Percentiles rank a stretch among this genome's conserved stretches.
Conservation (phyloP, 2,329 filamentous ascomycete genomes). For the Calonectria pteridis region DNA sequence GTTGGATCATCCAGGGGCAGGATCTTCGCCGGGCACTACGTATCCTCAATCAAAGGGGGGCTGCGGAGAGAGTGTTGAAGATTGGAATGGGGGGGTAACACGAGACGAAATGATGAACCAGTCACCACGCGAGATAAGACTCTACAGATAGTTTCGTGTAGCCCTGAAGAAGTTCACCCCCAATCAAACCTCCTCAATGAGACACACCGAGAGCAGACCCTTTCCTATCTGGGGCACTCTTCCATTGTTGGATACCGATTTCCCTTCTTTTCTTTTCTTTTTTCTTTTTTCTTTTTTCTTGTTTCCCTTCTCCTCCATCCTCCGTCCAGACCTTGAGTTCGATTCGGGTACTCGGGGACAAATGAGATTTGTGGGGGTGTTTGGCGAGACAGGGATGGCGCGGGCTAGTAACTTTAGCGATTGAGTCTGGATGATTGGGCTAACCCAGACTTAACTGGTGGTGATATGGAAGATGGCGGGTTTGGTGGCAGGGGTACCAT, state of each 20-base stretch:
- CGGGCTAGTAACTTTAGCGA: not conserved
- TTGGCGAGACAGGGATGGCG: slow-evolving; percentile 1
- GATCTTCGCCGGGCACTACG: not conserved
- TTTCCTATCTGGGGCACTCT: not conserved
- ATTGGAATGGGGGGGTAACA: not conserved
- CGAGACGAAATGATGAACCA: not conserved
- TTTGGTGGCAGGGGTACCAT: not conserved
- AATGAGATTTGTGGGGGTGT: slow-evolving; percentile 16
- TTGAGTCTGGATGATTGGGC: slow-evolving; percentile 14
- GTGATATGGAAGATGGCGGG: slow-evolving; percentile 5
- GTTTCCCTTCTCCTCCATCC: not conserved
- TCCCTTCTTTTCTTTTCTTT: not conserved
- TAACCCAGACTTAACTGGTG: not conserved
- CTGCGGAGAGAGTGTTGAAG: slow-evolving; percentile 6
- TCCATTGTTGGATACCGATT: not conserved
- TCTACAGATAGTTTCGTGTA: not conserved
- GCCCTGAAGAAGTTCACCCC: not conserved
- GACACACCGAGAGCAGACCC: not conserved
- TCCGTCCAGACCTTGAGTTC: not conserved
- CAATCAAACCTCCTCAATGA: not conserved
- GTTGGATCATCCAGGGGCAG: slow-evolving; percentile 13
- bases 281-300: not conserved
- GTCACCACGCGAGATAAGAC: not conserved
- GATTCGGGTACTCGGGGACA: not conserved
- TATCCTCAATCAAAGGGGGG: slow-evolving; percentile 9